A percentile compares a stretch with the other conserved stretches of the same genome.
Evolutionary conservation across 345 rosid genomes (phyloP).

Genomic region (Eutrema heterophyllum): DNA sequence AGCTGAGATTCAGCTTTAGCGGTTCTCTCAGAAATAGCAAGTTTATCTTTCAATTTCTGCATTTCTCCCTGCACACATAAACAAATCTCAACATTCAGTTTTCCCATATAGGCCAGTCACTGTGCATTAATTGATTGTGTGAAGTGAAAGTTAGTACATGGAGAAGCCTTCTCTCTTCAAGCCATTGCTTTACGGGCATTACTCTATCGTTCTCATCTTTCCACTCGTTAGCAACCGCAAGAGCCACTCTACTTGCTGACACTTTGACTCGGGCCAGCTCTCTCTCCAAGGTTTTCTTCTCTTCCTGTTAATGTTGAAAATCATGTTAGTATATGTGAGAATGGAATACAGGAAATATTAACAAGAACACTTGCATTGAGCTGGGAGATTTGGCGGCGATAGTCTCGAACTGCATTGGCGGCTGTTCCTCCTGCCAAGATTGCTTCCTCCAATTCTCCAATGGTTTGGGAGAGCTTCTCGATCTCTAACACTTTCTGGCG

Average conservation of each 20-base stretch:
- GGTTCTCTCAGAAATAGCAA: conserved; percentile 71
- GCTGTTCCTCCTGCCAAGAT: conserved; percentile 80
- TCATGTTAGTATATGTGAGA: neutral
- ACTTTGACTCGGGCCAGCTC: conserved; percentile 88
- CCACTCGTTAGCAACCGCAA: conserved; percentile 92
- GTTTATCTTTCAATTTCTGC: conserved; percentile 77
- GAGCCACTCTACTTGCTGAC: conserved; percentile 73
- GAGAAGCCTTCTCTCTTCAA: conserved; percentile 76
- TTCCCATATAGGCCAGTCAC: neutral
- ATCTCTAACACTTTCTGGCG: conserved; percentile 88
- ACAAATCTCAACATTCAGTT: neutral
- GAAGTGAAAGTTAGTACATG: conserved; percentile 47
- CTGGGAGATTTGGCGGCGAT: conserved; percentile 64
- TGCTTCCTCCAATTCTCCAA: conserved; percentile 77
- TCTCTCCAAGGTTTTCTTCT: conserved; percentile 88
- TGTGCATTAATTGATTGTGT: neutral
- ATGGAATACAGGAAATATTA: neutral
- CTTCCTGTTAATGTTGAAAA: conserved; percentile 46
- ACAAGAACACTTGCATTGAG: conserved; percentile 47
- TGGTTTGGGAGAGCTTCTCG: conserved; percentile 82
- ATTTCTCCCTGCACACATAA: conserved; percentile 64
- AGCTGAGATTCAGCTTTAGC: conserved; percentile 89
- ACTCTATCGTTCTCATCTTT: conserved; percentile 90
- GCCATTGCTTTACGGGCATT: conserved; percentile 91
- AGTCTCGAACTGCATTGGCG: conserved; percentile 76